Conservation (phyloP, 2,329 filamentous ascomycete genomes). For the Neopestalotiopsis sp. region DNA sequence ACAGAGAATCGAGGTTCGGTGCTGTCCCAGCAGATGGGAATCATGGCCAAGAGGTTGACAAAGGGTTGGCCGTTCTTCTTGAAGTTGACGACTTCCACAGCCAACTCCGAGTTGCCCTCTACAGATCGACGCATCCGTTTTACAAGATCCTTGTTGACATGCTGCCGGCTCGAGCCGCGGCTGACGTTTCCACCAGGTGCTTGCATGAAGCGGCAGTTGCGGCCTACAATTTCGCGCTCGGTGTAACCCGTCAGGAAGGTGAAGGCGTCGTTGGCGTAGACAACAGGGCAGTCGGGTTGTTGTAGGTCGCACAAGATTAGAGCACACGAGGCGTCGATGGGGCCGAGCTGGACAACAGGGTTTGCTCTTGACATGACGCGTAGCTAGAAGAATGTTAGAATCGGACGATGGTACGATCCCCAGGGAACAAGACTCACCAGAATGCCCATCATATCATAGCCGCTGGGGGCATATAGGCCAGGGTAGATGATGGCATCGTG, state of each 20-base stretch:
- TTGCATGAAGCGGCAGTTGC: conserved; percentile 87
- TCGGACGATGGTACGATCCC: too few species aligned
- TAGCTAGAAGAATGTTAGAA: conserved; percentile 38
- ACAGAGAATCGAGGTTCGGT: conserved; percentile 74
- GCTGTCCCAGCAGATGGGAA: conserved; percentile 74
- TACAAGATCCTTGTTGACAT: conserved; percentile 69
- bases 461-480: conserved; percentile 59
- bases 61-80: conserved; percentile 80
- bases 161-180: conserved; percentile 63
- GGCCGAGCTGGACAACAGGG: conserved; percentile 78
- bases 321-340: conserved; percentile 83
- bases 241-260: conserved; percentile 80
- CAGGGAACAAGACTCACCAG: conserved; percentile 45
- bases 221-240: conserved; percentile 73
- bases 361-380: conserved; percentile 73
- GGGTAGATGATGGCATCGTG: conserved; percentile 58
- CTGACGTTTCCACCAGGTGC: conserved; percentile 70
- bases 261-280: conserved; percentile 85
- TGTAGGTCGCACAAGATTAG: conserved; percentile 82
- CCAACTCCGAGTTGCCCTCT: conserved; percentile 49
- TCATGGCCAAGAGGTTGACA: conserved; percentile 84
- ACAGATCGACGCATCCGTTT: conserved; percentile 56
- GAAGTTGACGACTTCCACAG: conserved; percentile 73
- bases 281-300: conserved; percentile 75
- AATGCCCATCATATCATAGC: conserved; percentile 60